Percentiles rank a stretch among this genome's conserved stretches.
Evolutionary conservation across 2,329 filamentous ascomycete species (phyloP).

Genomic region (Fusarium sp.): DNA sequence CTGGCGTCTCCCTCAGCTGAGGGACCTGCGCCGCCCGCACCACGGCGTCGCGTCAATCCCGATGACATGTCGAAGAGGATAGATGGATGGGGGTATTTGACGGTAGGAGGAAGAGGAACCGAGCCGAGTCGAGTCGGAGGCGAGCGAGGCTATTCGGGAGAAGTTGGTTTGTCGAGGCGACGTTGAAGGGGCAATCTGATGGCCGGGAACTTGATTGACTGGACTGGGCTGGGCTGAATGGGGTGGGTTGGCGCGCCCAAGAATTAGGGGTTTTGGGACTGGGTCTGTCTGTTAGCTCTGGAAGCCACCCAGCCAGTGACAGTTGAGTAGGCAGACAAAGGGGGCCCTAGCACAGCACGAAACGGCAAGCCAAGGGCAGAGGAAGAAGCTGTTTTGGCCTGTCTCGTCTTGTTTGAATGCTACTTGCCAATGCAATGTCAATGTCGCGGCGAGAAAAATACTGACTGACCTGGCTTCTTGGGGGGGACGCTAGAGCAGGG

Average conservation of each 20-base stretch:
- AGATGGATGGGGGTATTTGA: constrained; percentile 11
- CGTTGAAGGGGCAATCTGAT: constrained; percentile 41
- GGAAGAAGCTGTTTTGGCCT: constrained; percentile 4
- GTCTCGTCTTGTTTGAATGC: neutral
- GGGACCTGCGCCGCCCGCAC: constrained; percentile 71
- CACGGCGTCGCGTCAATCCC: constrained; percentile 70
- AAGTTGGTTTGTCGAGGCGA: constrained; percentile 36
- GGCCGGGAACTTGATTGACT: constrained; percentile 39
- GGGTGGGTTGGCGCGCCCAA: constrained; percentile 42
- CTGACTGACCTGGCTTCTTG: constrained; percentile 22
- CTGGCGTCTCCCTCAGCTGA: constrained; percentile 64
- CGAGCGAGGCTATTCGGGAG: constrained; percentile 21
- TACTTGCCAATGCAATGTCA: neutral
- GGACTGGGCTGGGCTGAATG: constrained; percentile 33
- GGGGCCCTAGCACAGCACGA: constrained; percentile 15
- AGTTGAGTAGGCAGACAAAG: constrained; percentile 2
- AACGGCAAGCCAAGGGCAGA: neutral
- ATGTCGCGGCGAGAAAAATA: constrained; percentile 6
- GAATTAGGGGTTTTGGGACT: constrained; percentile 43
- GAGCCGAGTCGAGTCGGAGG: constrained; percentile 10
- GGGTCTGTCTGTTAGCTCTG: constrained; percentile 29
- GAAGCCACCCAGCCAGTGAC: constrained; percentile 25
- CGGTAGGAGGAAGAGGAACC: constrained; percentile 14
- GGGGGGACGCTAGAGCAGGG: constrained; percentile 19
- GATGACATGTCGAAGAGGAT: constrained; percentile 48